A percentile compares a stretch with the other conserved stretches of the same genome.
These are phyloP conservation scores for Suillus placidus DNA, from an alignment of 768 basidiomycete genomes.

Conservation along the genomic window DNA sequence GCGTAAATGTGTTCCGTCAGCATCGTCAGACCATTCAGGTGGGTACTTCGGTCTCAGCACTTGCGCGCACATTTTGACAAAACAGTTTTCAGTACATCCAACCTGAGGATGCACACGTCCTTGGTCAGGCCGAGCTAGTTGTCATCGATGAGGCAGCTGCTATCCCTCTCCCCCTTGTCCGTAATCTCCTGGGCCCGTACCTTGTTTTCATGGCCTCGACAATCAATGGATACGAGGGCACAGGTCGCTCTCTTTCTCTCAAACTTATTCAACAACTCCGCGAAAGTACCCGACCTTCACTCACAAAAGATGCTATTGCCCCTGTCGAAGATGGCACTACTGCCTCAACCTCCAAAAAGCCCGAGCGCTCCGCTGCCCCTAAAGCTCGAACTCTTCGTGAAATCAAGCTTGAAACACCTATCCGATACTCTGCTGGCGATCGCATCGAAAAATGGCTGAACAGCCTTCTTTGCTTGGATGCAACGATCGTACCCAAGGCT, in stretches of 20 bases:
- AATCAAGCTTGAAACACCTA: constrained; percentile 93
- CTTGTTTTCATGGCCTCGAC: constrained; percentile 99
- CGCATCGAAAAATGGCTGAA: constrained; percentile 96
- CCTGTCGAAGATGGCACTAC: constrained; percentile 44
- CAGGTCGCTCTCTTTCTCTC: constrained; percentile 96
- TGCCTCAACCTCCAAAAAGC: constrained; percentile 54
- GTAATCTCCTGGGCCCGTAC: constrained; percentile 93
- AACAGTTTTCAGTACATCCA: constrained; percentile 80
- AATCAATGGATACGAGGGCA: constrained; percentile 99
- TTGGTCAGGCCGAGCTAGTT: constrained; percentile 96
- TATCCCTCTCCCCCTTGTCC: constrained; percentile 94
- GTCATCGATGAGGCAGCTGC: constrained; percentile 99
- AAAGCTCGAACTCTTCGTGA: constrained; percentile 78
- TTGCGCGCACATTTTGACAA: constrained; percentile 7
- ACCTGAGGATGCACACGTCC: constrained; percentile 96
- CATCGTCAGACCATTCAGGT: constrained; percentile 98
- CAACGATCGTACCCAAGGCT: constrained; percentile 58
- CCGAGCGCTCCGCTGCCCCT: constrained; percentile 58
- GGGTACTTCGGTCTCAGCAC: constrained; percentile 19
- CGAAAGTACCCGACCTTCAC: constrained; percentile 81
- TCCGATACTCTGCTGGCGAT: constrained; percentile 88
- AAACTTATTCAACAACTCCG: constrained; percentile 97
- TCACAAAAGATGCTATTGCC: constrained; percentile 59
- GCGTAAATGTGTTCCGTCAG: constrained; percentile 90
- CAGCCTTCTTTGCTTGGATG: constrained; percentile 85